These are phyloP conservation scores for Pichia sp. DNA, from an alignment of 1,139 yeast species.

Conservation along the genomic window DNA sequence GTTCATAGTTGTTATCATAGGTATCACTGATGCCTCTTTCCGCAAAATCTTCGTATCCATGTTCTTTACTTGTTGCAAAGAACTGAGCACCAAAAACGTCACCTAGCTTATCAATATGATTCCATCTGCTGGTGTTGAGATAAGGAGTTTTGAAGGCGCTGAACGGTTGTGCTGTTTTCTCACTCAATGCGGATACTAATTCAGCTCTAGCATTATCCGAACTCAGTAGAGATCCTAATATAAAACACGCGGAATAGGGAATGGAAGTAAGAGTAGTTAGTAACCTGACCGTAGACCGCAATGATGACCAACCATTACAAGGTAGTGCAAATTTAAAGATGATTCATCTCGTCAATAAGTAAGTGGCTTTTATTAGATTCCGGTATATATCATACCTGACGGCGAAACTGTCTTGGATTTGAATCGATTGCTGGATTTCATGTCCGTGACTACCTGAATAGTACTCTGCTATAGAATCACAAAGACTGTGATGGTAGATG, in stretches of 20 bases:
- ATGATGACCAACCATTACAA: neutral
- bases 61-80: slow-evolving; percentile 27
- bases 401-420: slow-evolving; percentile 2
- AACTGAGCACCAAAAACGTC: slow-evolving; percentile 29
- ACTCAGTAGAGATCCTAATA: slow-evolving; percentile 2
- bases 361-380: neutral
- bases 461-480: neutral
- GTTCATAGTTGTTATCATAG: slow-evolving; percentile 41
- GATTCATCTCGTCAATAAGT: neutral
- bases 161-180: slow-evolving; percentile 39
- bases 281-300: neutral
- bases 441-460: neutral
- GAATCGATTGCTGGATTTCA: slow-evolving; percentile 4
- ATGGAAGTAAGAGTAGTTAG: slow-evolving; percentile 2
- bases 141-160: slow-evolving; percentile 51
- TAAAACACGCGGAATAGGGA: neutral
- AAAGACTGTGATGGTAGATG: neutral
- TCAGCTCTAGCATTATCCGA: slow-evolving; percentile 5
- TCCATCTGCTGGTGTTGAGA: slow-evolving; percentile 44
- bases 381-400: slow-evolving; percentile 13
- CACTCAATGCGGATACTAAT: slow-evolving; percentile 34
- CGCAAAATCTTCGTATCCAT: slow-evolving; percentile 37
- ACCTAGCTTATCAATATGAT: slow-evolving; percentile 36
- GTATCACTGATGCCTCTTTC: slow-evolving; percentile 41
- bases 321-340: neutral